Evolutionary conservation across 331 rosid genomes (phyloP).

Genomic region (Acacia pycnantha): DNA sequence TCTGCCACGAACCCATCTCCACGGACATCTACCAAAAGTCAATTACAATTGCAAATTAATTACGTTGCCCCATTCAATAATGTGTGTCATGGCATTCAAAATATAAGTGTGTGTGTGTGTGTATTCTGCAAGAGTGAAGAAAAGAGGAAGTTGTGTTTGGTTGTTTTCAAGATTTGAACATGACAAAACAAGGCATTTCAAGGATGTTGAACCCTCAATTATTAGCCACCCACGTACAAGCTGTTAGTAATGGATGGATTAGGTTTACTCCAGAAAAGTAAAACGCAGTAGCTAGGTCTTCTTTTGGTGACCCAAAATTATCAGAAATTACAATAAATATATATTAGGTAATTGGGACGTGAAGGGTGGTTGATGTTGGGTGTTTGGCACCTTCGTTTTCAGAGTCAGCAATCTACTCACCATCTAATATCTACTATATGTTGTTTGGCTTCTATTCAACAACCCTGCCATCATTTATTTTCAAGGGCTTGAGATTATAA

Average conservation of each 20-base stretch:
- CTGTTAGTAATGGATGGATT: not conserved
- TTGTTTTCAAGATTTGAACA: not conserved
- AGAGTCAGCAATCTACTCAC: conserved; percentile 10
- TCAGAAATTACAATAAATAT: not conserved
- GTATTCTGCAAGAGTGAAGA: not conserved
- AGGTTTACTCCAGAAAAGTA: conserved; percentile 8
- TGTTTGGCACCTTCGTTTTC: conserved; percentile 14
- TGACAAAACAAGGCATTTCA: not conserved
- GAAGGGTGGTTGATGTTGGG: not conserved
- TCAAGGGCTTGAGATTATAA: no score
- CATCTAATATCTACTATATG: not conserved
- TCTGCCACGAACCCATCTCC: conserved; percentile 38
- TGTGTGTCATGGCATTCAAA: not conserved
- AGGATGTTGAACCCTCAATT: not conserved
- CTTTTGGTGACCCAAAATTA: not conserved
- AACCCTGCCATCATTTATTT: not conserved
- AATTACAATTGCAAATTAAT: not conserved
- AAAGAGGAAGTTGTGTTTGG: not conserved
- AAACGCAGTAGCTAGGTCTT: conserved; percentile 1
- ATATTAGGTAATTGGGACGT: not conserved
- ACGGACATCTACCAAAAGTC: conserved; percentile 15
- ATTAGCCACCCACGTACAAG: not conserved
- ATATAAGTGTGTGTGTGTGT: not conserved
- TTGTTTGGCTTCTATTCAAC: not conserved
- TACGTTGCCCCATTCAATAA: not conserved